phyloP scores from a whole-genome alignment of 2,329 filamentous ascomycete species.

The Endoconidiophora laricicola region DNA sequence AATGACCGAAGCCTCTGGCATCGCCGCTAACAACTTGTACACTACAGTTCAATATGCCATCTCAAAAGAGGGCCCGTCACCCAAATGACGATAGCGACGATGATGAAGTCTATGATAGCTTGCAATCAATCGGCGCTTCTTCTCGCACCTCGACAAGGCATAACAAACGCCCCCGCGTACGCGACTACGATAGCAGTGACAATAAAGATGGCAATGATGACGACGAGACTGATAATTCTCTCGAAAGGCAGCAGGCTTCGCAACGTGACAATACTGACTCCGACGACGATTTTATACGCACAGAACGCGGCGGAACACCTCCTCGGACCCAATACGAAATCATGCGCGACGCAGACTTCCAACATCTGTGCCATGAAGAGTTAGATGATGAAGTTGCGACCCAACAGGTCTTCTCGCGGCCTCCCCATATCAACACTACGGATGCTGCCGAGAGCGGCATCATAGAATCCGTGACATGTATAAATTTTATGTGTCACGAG shows the following conservation, averaged over 20 bases:
- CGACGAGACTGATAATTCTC: not conserved
- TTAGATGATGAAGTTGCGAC: constrained; percentile 47
- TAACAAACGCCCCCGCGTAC: not conserved
- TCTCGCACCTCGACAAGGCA: not conserved
- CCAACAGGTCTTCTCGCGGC: constrained; percentile 31
- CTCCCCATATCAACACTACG: constrained; percentile 40
- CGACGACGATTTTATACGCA: constrained; percentile 18
- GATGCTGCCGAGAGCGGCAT: constrained; percentile 68
- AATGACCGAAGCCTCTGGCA: too few relatives aligned
- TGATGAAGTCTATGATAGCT: constrained; percentile 9
- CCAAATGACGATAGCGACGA: constrained; percentile 5
- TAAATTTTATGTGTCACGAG: constrained; percentile 93
- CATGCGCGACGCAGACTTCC: constrained; percentile 41
- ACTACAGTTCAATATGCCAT: too few relatives aligned
- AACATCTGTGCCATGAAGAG: constrained; percentile 38
- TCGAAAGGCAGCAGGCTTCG: not conserved
- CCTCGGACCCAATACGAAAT: constrained; percentile 44
- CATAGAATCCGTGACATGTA: constrained; percentile 70
- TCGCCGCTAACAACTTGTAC: too few relatives aligned
- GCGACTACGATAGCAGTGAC: not conserved
- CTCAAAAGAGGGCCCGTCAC: not conserved
- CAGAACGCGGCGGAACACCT: constrained; percentile 21
- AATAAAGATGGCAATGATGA: not conserved
- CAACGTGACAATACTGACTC: constrained; percentile 16
- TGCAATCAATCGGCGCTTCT: not conserved